Base-by-base conservation (phyloP, 2,329 filamentous ascomycete genomes). In the Paraphoma chrysanthemicola region DNA sequence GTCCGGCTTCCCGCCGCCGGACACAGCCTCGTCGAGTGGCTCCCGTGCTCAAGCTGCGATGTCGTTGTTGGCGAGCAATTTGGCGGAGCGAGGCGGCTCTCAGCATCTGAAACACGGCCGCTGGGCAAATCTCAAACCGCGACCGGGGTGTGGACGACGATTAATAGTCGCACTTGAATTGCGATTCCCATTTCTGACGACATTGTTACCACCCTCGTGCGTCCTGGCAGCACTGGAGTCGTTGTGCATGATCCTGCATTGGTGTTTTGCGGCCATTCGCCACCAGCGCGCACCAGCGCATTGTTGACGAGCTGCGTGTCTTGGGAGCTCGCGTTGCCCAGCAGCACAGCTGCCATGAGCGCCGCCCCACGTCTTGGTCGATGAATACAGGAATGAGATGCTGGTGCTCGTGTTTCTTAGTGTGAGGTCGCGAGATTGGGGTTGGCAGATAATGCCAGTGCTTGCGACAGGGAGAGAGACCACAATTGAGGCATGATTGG, bases 1-100 rank as follows among this genome's bases (percentile, higher is more conserved):
- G 57, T 65, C 53, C 59, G 45, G 45, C 53, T 47, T 63, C 54
- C 54, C 54, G 54, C 56, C 53, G 28, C 42, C 30, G 44, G 33
- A 60, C 66, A 71, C 68, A 71, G 70, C 71, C 71, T 71, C 67
- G 38, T 56, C 62, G 47, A 53, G 49, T 58, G 52, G 51, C 52
- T 47, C 29, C 39, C 36, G 42, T 41, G 55, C 38, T 10, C 33
- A 49, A 36, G 30, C 14, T 2, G 31, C 50, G 42, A 50, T 11
- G 39, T 38, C 36, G 33, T n/a, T 28, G 45, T 41, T 16, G 18
- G 51, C 44, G 33, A 53, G n/a, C 51, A 58, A 51, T 48, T 49
- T 54, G 51, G 29, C 33, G 56, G 16, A 38, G 28, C 28, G 39
- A 48, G 12, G 17, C 8, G 18, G 33, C 33, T 36, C 33, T 36